Percentiles rank a stretch among this genome's conserved stretches.
These are phyloP conservation scores for Gaertneriomyces sp. DNA, from an alignment of 192 early-diverging fungal species.

Conservation along the genomic window DNA sequence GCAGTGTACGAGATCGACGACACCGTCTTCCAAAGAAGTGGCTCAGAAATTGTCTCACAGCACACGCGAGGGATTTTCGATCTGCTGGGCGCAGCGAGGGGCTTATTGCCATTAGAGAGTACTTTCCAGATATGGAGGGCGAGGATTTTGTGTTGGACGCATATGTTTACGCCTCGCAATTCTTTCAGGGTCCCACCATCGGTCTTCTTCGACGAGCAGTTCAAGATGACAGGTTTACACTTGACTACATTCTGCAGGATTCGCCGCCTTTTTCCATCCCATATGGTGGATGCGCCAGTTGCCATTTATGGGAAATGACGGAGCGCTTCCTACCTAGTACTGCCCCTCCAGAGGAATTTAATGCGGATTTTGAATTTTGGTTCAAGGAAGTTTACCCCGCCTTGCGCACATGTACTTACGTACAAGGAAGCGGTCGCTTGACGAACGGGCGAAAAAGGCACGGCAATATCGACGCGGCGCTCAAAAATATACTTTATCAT, in stretches of 20 bases:
- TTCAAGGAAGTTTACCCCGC: too few species aligned
- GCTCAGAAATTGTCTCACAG: neutral
- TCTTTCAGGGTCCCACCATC: neutral
- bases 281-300: neutral
- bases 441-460: too few species aligned
- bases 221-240: neutral
- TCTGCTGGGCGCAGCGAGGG: neutral
- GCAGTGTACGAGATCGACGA: neutral
- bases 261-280: neutral
- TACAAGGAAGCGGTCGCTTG: too few species aligned
- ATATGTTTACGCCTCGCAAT: neutral
- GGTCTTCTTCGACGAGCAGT: neutral
- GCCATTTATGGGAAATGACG: neutral
- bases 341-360: too few species aligned
- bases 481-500: too few species aligned
- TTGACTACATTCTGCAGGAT: neutral
- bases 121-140: neutral
- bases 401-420: too few species aligned
- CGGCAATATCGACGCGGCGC: too few species aligned
- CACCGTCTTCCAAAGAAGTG: neutral
- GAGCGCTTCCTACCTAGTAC: too few species aligned
- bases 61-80: neutral
- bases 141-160: conserved; percentile 3
- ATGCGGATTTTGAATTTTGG: too few species aligned
- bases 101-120: neutral